Evolutionary conservation across 1,139 yeast genomes (phyloP), one percentile per base, ranked within the genome.

Genomic region (Protomyces lactucae-debilis): DNA sequence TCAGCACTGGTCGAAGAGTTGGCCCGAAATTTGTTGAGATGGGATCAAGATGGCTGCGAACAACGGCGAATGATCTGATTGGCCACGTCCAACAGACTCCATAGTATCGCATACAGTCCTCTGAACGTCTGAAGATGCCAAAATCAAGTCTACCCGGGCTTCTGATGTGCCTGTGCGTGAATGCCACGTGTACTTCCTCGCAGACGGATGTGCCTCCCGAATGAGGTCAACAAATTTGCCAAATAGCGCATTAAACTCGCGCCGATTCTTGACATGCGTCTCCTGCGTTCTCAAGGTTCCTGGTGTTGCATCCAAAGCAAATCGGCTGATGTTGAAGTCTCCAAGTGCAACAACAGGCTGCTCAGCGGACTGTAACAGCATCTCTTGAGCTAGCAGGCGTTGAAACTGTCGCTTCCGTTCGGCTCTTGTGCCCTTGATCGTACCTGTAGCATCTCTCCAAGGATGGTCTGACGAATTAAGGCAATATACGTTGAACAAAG

Each of bases 241-340:
- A 21, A 59, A 59, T 28, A 51, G 23, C 14, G 39, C 53, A 28
- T 59, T 59, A 56, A 59, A 59, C n/a, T 59, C 56, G 14, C 39
- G 39, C 10, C 63, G 63, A 25, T 59, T 59, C n/a, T 40, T 16
- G 18, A 39, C 45, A 43, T 59, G 63, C 3, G 63, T 56, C 35
- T 52, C 21, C n/a, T 18, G 9, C 12, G 43, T 39, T 12, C 63
- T 51, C 12, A 59, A 35, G 18, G 40, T 55, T 9, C 63, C 63
- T 8, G 57, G 56, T 9, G 53, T 21, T 8, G 63, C 43, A 23
- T 59, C 63, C 14, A 59, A 40, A 18, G 25, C 23, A 40, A 39
- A 52, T 5, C 63, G 63, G 45, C 57, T 52, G 14, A 59, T 59
- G 57, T 59, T 59, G 36, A 59, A 51, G 40, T 59, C 63, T 10